These are phyloP conservation scores for Pontederia crassipes DNA, from an alignment of 176 grass and related monocot species.

Conservation along the genomic window DNA sequence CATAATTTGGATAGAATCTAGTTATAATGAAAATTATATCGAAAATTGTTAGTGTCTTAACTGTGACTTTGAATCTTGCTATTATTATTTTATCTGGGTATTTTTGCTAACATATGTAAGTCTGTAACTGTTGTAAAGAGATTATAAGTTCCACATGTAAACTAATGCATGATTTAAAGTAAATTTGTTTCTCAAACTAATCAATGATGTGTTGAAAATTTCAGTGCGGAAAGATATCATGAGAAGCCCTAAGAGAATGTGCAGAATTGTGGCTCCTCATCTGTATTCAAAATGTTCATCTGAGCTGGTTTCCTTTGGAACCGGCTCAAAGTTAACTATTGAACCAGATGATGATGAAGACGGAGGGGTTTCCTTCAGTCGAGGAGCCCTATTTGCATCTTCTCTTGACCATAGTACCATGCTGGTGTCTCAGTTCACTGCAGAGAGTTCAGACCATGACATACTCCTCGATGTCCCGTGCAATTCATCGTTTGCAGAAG, in stretches of 20 bases:
- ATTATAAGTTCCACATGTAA: too few species aligned
- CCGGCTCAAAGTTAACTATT: not conserved
- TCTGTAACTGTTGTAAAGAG: too few species aligned
- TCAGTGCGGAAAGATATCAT: conserved; percentile 20
- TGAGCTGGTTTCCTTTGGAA: not conserved
- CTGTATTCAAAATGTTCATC: conserved; percentile 6
- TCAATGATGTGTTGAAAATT: not conserved
- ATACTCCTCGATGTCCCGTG: conserved; percentile 6
- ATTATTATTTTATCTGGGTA: too few species aligned
- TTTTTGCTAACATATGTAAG: too few species aligned
- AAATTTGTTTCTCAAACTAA: not conserved
- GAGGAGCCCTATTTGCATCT: not conserved
- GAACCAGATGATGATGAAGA: not conserved
- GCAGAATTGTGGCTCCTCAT: conserved; percentile 8
- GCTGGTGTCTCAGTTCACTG: conserved; percentile 4
- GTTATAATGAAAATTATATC: too few species aligned
- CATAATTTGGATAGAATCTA: too few species aligned
- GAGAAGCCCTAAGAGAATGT: conserved; percentile 22
- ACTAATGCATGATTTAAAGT: too few species aligned
- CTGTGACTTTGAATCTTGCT: too few species aligned
- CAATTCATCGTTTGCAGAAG: conserved; percentile 12
- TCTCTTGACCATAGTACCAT: conserved; percentile 3
- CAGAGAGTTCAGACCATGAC: conserved; percentile 6
- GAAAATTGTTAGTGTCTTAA: too few species aligned
- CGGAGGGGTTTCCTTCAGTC: conserved; percentile 14